Conservation (phyloP, 2,329 filamentous ascomycete genomes). For the Calonectria henricotiae region DNA sequence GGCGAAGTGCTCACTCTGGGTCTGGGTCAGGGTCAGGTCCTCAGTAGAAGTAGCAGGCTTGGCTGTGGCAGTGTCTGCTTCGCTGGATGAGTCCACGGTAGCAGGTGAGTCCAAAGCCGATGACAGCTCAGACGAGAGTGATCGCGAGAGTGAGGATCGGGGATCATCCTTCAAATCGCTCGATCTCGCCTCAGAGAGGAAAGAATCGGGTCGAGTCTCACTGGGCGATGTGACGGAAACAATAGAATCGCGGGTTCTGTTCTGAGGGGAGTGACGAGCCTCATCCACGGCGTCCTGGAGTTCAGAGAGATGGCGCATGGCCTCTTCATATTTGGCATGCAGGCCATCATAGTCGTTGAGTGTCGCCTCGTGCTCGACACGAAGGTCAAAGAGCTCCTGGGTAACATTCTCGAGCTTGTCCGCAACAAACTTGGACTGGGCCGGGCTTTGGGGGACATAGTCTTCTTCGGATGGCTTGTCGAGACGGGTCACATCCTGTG, state of each 20-base stretch:
- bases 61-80: slow-evolving; percentile 63
- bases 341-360: slow-evolving; percentile 86
- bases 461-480: slow-evolving; percentile 41
- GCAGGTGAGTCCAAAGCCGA: slow-evolving; percentile 85
- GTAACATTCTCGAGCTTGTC: slow-evolving; percentile 95
- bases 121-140: slow-evolving; percentile 94
- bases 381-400: slow-evolving; percentile 91
- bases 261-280: slow-evolving; percentile 73
- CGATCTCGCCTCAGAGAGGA: slow-evolving; percentile 85
- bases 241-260: slow-evolving; percentile 70
- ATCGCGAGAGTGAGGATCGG: slow-evolving; percentile 83
- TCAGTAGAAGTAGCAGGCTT: slow-evolving; percentile 62
- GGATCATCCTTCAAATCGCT: slow-evolving; percentile 79
- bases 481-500: slow-evolving; percentile 28
- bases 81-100: slow-evolving; percentile 75
- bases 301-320: slow-evolving; percentile 85
- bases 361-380: slow-evolving; percentile 90
- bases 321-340: slow-evolving; percentile 91
- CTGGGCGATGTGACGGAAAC: slow-evolving; percentile 69
- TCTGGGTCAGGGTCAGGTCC: slow-evolving; percentile 60
- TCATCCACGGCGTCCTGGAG: slow-evolving; percentile 91
- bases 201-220: slow-evolving; percentile 79
- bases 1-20: slow-evolving; percentile 64
- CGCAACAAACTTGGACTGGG: slow-evolving; percentile 87
- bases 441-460: slow-evolving; percentile 74